Conservation (phyloP, 768 basidiomycete genomes). For the Hypholoma sublateritium region DNA sequence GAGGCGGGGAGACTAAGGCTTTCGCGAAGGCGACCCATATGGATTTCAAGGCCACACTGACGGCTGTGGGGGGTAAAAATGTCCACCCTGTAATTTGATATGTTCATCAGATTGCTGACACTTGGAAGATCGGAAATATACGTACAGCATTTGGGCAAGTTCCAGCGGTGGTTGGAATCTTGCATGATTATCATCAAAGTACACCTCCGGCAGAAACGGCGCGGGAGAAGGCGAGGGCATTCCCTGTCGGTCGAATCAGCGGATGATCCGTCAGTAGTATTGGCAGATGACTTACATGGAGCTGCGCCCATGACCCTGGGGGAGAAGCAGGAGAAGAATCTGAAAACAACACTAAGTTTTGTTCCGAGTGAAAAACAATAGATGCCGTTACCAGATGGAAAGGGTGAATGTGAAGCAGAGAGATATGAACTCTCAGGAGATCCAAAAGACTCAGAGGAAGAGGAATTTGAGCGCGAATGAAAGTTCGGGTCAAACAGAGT, state of each 20-base stretch:
- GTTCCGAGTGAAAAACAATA: neutral
- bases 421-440: conserved; percentile 54
- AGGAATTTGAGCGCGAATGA: conserved; percentile 51
- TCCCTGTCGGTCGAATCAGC: conserved; percentile 25
- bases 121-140: conserved; percentile 3
- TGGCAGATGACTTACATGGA: conserved; percentile 25
- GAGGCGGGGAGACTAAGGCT: conserved; percentile 50
- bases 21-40: conserved; percentile 65
- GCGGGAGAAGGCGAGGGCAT: conserved; percentile 53
- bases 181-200: conserved; percentile 51
- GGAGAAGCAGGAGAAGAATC: conserved; percentile 49
- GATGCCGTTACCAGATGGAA: conserved; percentile 29
- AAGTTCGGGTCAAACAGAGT: conserved; percentile 69
- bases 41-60: conserved; percentile 71
- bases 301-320: conserved; percentile 48
- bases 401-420: conserved; percentile 58
- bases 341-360: conserved; percentile 15
- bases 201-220: conserved; percentile 44
- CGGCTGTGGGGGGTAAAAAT: conserved; percentile 75
- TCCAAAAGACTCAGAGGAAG: conserved; percentile 48
- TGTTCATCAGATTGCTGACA: conserved; percentile 12
- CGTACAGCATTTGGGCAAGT: conserved; percentile 67
- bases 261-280: neutral
- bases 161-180: conserved; percentile 54
- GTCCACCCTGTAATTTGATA: conserved; percentile 50